Evolutionary conservation across 352 stramenopile species (phyloP).

Genomic region (Aphanomyces euteiches): DNA sequence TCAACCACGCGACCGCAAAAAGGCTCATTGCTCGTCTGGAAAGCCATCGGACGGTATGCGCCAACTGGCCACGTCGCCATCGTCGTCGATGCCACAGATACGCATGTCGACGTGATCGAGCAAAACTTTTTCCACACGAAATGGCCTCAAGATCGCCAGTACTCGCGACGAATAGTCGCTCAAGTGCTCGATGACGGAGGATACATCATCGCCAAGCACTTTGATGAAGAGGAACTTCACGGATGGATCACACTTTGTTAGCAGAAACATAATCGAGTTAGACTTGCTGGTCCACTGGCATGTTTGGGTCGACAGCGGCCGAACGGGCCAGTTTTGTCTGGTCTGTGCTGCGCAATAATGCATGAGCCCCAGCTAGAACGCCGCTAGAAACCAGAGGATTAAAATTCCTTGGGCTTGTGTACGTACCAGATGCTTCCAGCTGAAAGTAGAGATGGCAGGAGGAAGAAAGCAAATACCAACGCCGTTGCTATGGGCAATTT

Average conservation of each 20-base stretch:
- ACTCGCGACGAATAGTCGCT: slow-evolving; percentile 11
- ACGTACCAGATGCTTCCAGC: slow-evolving; percentile 20
- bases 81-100: slow-evolving; percentile 15
- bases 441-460: slow-evolving; percentile 16
- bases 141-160: slow-evolving; percentile 8
- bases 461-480: slow-evolving; percentile 24
- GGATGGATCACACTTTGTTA: slow-evolving; percentile 5
- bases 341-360: slow-evolving; percentile 30
- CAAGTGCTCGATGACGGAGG: not conserved
- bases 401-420: not conserved
- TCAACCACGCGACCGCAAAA: not conserved
- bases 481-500: slow-evolving; percentile 5
- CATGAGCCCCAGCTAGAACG: slow-evolving; percentile 7
- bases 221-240: slow-evolving; percentile 32
- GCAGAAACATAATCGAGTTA: slow-evolving; percentile 28
- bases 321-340: slow-evolving; percentile 43
- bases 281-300: slow-evolving; percentile 44
- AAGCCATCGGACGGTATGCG: not conserved
- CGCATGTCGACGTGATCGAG: slow-evolving; percentile 26
- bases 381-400: slow-evolving; percentile 18
- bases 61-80: slow-evolving; percentile 25
- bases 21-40: slow-evolving; percentile 22
- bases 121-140: slow-evolving; percentile 22
- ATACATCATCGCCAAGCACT: slow-evolving; percentile 32
- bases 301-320: slow-evolving; percentile 30